These are phyloP conservation scores for Asterella californica DNA, from an alignment of 225 moss, liverwort and hornwort genomes.

Conservation along the genomic window DNA sequence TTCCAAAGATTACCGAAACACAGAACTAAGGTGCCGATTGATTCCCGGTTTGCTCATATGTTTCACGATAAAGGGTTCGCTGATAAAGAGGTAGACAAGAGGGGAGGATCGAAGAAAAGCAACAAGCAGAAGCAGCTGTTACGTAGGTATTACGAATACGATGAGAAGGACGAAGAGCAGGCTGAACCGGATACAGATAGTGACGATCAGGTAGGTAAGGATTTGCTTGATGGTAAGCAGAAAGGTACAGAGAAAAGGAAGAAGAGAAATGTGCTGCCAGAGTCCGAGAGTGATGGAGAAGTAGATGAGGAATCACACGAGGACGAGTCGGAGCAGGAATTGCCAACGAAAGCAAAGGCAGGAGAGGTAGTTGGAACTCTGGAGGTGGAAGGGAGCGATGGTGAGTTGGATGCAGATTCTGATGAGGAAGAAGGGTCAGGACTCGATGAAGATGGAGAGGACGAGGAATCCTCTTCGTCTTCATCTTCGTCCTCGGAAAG, in stretches of 20 bases:
- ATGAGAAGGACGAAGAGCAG: slow-evolving; percentile 32
- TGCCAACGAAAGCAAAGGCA: slow-evolving; percentile 18
- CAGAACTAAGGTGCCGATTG: slow-evolving; percentile 75
- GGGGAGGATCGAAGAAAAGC: slow-evolving; percentile 59
- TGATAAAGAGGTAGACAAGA: slow-evolving; percentile 59
- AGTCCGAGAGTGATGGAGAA: neutral
- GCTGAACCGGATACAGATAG: slow-evolving; percentile 24
- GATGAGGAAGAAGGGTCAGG: slow-evolving; percentile 14
- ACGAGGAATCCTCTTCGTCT: slow-evolving; percentile 36
- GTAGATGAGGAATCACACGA: slow-evolving; percentile 17
- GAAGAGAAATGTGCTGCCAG: slow-evolving; percentile 9
- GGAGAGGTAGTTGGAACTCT: neutral
- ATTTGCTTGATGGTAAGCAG: neutral
- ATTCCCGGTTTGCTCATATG: slow-evolving; percentile 77
- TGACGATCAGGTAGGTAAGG: slow-evolving; percentile 4
- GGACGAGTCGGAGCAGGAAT: slow-evolving; percentile 18
- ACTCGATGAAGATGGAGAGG: slow-evolving; percentile 19
- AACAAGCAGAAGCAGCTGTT: slow-evolving; percentile 50
- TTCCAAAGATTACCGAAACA: slow-evolving; percentile 81
- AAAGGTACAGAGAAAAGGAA: slow-evolving; percentile 11
- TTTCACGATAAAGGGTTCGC: slow-evolving; percentile 73
- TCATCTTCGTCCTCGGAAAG: slow-evolving; percentile 83
- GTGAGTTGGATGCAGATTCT: slow-evolving; percentile 1
- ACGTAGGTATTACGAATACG: slow-evolving; percentile 74
- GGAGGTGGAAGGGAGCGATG: neutral